Percentiles rank a stretch among this genome's conserved stretches.
These are phyloP conservation scores for Perkinsus marinus DNA, from an alignment of 169 alveolate genomes.

Conservation along the genomic window DNA sequence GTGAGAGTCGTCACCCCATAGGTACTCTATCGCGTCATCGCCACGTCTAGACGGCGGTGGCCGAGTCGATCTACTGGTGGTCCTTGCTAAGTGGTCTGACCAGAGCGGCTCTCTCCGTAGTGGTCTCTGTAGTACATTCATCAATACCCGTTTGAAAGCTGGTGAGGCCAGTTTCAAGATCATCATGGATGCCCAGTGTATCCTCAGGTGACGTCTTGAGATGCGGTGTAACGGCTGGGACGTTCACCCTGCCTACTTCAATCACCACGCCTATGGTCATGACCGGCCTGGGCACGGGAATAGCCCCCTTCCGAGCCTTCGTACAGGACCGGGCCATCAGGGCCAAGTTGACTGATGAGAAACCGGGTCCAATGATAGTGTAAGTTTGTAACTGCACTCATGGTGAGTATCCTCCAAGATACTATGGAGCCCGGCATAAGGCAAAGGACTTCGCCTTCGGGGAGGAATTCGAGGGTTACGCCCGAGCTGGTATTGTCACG, in stretches of 20 bases:
- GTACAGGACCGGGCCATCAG: conserved; percentile 28
- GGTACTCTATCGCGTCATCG: conserved; percentile 30
- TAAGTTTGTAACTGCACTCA: not conserved
- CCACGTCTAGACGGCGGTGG: conserved; percentile 9
- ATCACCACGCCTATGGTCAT: conserved; percentile 34
- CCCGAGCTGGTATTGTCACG: conserved; percentile 25
- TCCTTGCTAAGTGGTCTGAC: not conserved
- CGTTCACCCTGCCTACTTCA: conserved; percentile 38
- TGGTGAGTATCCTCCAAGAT: not conserved
- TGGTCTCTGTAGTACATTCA: conserved; percentile 17
- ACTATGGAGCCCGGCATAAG: conserved; percentile 38
- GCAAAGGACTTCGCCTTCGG: conserved; percentile 37
- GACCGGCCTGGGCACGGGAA: conserved; percentile 52
- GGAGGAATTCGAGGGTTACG: conserved; percentile 36
- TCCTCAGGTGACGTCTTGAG: not conserved
- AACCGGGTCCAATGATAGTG: conserved; percentile 32
- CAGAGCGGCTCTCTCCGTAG: not conserved
- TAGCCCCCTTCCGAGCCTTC: conserved; percentile 48
- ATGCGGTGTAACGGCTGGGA: conserved; percentile 21
- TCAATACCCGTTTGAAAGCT: not conserved
- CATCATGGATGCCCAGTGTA: not conserved
- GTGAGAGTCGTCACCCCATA: not conserved
- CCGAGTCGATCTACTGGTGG: not conserved
- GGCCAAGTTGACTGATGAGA: conserved; percentile 13
- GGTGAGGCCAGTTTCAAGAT: not conserved